These are phyloP conservation scores for Geosmithia flava DNA, from an alignment of 2,329 filamentous ascomycete genomes.

Conservation along the genomic window DNA sequence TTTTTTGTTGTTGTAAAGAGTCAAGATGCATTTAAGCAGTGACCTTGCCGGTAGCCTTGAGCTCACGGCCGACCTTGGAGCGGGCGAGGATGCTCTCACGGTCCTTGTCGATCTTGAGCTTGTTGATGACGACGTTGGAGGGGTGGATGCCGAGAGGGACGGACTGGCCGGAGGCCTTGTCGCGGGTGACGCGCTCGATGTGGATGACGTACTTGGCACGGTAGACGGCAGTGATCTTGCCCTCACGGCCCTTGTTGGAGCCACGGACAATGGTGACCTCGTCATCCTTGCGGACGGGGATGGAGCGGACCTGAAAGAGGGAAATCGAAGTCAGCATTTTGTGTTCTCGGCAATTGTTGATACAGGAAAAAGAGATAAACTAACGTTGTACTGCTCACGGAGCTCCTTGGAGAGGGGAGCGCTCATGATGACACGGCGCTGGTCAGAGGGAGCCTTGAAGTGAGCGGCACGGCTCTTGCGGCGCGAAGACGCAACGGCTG, in stretches of 20 bases:
- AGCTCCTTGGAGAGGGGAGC: constrained; percentile 93
- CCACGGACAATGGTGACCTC: constrained; percentile 89
- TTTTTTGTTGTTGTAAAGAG: constrained; percentile 4
- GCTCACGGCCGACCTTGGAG: constrained; percentile 70
- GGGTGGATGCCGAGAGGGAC: constrained; percentile 91
- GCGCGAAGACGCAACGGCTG: constrained; percentile 57
- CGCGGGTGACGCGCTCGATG: constrained; percentile 90
- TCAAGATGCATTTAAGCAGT: constrained; percentile 31
- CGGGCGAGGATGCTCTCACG: constrained; percentile 79
- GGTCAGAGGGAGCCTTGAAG: constrained; percentile 89
- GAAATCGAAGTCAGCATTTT: not conserved
- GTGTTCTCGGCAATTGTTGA: not conserved
- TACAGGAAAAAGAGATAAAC: constrained; percentile 16
- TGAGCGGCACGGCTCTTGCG: constrained; percentile 99
- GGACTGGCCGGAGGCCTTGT: constrained; percentile 95
- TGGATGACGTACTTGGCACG: constrained; percentile 96
- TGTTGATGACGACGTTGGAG: constrained; percentile 96
- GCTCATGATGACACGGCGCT: constrained; percentile 94
- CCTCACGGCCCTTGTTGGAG: constrained; percentile 93
- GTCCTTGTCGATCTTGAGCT: constrained; percentile 97
- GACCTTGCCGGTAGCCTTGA: constrained; percentile 59
- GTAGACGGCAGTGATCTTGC: constrained; percentile 97
- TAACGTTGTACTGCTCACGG: constrained; percentile 96
- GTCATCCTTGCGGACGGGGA: constrained; percentile 96
- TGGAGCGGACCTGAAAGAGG: constrained; percentile 68